These are phyloP conservation scores for Dentipellis sp. DNA, from an alignment of 768 basidiomycete species.

Conservation along the genomic window DNA sequence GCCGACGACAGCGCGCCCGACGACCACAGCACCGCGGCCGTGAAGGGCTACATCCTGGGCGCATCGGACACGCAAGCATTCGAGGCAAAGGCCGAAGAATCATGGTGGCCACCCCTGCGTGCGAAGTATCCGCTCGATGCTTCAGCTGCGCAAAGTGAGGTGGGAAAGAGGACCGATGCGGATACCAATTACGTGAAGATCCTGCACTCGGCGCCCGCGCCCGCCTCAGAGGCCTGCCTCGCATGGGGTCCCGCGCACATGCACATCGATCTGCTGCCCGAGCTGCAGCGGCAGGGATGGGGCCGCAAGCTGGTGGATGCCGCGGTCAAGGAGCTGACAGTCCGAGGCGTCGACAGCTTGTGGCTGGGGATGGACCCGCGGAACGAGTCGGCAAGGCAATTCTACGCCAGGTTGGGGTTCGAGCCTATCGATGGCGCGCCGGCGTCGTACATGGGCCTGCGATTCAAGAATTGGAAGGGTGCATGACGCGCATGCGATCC, in stretches of 20 bases:
- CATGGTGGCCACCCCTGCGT: constrained; percentile 62
- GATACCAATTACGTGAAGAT: constrained; percentile 33
- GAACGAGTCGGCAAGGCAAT: constrained; percentile 49
- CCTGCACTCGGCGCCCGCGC: constrained; percentile 28
- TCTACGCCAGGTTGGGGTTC: constrained; percentile 61
- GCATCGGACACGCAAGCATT: constrained; percentile 59
- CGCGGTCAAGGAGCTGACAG: constrained; percentile 46
- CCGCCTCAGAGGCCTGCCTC: constrained; percentile 40
- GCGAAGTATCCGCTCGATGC: constrained; percentile 38
- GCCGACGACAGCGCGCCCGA: constrained; percentile 31
- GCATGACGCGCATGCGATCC: neutral
- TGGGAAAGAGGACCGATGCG: constrained; percentile 16
- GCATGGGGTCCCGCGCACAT: constrained; percentile 65
- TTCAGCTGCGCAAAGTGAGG: neutral
- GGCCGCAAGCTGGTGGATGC: constrained; percentile 52
- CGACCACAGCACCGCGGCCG: constrained; percentile 27
- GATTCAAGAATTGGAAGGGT: constrained; percentile 27
- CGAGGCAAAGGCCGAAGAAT: constrained; percentile 40
- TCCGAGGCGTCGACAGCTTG: constrained; percentile 34
- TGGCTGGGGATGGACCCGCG: constrained; percentile 64
- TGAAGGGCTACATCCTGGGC: constrained; percentile 68
- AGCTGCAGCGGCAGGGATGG: constrained; percentile 61
- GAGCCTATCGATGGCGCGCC: constrained; percentile 41
- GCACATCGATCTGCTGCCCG: constrained; percentile 64
- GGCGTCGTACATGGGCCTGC: constrained; percentile 44